A percentile compares a stretch with the other conserved stretches of the same genome.
Evolutionary conservation across 352 stramenopile species (phyloP).

Genomic region (Phytophthora rubi): DNA sequence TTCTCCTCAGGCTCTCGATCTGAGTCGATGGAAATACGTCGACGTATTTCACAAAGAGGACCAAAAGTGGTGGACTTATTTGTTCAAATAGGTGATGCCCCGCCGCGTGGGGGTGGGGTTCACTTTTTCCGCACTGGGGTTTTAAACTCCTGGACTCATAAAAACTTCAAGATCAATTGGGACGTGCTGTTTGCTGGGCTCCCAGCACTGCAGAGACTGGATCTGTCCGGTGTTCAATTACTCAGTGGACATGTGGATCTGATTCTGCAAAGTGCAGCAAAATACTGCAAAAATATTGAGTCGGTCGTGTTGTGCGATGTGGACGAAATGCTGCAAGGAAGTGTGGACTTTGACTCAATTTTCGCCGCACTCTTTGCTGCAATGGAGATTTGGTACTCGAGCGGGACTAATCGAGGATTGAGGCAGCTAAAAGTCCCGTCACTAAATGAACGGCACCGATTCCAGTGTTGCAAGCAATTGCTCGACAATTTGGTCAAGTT

Average conservation of each 20-base stretch:
- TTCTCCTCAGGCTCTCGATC: slow-evolving; percentile 21
- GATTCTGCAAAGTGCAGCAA: slow-evolving; percentile 32
- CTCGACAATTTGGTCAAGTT: slow-evolving; percentile 41
- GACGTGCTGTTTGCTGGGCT: slow-evolving; percentile 28
- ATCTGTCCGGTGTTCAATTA: slow-evolving; percentile 40
- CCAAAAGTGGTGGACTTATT: slow-evolving; percentile 32
- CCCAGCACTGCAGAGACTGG: slow-evolving; percentile 33
- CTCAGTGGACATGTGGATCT: slow-evolving; percentile 24
- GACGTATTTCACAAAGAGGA: slow-evolving; percentile 27
- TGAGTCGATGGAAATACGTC: slow-evolving; percentile 23
- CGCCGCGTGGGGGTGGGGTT: background rate
- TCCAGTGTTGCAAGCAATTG: slow-evolving; percentile 26
- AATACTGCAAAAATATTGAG: slow-evolving; percentile 39
- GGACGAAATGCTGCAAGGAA: slow-evolving; percentile 10
- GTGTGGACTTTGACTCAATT: slow-evolving; percentile 26
- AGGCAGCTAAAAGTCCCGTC: slow-evolving; percentile 39
- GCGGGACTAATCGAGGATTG: slow-evolving; percentile 22
- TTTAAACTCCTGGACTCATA: background rate
- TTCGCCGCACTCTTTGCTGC: slow-evolving; percentile 35
- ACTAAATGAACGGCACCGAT: slow-evolving; percentile 20
- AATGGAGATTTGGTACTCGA: slow-evolving; percentile 33
- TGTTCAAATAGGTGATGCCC: slow-evolving; percentile 33
- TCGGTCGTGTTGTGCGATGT: slow-evolving; percentile 25
- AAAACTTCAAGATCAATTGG: slow-evolving; percentile 35
- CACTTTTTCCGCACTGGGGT: background rate